Evolutionary conservation across 306 rosid genomes (phyloP), one percentile per base, ranked within the genome.

Genomic region (Lathyrus oleraceus): DNA sequence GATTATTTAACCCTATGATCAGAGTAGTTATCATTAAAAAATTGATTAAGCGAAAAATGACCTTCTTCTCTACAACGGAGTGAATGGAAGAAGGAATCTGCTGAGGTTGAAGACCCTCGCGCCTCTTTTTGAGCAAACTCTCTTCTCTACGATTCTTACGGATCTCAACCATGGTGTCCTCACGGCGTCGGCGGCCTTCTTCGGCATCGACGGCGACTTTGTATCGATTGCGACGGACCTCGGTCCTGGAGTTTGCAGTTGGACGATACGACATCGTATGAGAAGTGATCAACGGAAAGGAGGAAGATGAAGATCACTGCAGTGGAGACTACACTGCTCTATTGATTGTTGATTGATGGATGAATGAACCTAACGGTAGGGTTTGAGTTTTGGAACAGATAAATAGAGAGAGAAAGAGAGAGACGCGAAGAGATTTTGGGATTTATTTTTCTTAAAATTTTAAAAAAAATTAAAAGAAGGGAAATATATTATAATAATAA

Each of bases 151-250:
- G 92, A 58, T 74, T 91, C 93, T 89, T 95, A 16, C 99, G 89
- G 92, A 95, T 95, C 99, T 95, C 99, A 7, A 95, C 97, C 96
- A 95, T 85, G 42, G 89, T 85, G 78, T 95, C 99, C 79, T 95
- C 99, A 15, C 97, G 86, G 54, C 99, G 85, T 42, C 99, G 76
- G 45, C 97, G 93, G 36, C 99, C 99, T 79, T 95, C 97, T 79
- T 95, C 97, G 20, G 99, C 99, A 45, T 95, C 99, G 38, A 95
- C 97, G 25, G 97, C 97, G 62, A 95, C 97, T 88, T 95, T 95
- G 86, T 95, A 95, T 16, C 96, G 89, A 76, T 87, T 89, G 54
- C 97, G 95, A 62, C 99, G 97, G 81, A 81, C 92, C 80, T 95
- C 99, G 51, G 89, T 86, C 85, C 91, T 87, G 21, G 94, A 79